Percentiles rank a stretch among this genome's conserved stretches.
These are phyloP conservation scores for Annulohypoxylon truncatum DNA, from an alignment of 2,329 filamentous ascomycete species.

Conservation along the genomic window DNA sequence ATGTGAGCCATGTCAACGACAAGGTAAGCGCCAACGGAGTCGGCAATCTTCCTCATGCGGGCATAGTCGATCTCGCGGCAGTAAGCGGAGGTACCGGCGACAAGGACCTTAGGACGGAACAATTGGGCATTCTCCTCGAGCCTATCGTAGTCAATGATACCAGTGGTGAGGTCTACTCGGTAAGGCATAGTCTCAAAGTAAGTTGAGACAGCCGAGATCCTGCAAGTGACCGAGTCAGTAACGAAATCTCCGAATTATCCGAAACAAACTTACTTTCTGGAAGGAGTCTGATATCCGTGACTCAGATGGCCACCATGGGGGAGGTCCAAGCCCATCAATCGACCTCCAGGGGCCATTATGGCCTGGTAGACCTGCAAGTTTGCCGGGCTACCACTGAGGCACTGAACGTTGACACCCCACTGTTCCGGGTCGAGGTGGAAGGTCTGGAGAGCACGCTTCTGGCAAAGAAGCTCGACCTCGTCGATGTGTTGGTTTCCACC, in stretches of 20 bases:
- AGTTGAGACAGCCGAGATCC: conserved; percentile 94
- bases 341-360: conserved; percentile 93
- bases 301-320: conserved; percentile 94
- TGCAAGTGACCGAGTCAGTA: conserved; percentile 52
- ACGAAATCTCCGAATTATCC: neutral
- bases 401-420: conserved; percentile 99
- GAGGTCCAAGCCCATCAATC: conserved; percentile 95
- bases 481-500: conserved; percentile 99
- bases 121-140: conserved; percentile 90
- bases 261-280: conserved; percentile 71
- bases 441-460: conserved; percentile 89
- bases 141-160: conserved; percentile 95
- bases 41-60: conserved; percentile 95
- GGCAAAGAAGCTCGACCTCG: conserved; percentile 93
- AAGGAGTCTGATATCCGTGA: conserved; percentile 97
- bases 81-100: conserved; percentile 97
- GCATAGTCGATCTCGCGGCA: conserved; percentile 97
- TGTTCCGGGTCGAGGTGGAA: conserved; percentile 88
- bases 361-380: conserved; percentile 99
- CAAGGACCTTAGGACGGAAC: conserved; percentile 95
- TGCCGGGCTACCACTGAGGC: conserved; percentile 90
- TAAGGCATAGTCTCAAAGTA: conserved; percentile 99
- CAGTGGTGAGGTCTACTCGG: conserved; percentile 87
- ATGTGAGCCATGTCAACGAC: conserved; percentile 99
- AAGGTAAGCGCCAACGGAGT: conserved; percentile 92